phyloP scores from a whole-genome alignment of 164 flowering plant species.

The Aristolochia contorta region DNA sequence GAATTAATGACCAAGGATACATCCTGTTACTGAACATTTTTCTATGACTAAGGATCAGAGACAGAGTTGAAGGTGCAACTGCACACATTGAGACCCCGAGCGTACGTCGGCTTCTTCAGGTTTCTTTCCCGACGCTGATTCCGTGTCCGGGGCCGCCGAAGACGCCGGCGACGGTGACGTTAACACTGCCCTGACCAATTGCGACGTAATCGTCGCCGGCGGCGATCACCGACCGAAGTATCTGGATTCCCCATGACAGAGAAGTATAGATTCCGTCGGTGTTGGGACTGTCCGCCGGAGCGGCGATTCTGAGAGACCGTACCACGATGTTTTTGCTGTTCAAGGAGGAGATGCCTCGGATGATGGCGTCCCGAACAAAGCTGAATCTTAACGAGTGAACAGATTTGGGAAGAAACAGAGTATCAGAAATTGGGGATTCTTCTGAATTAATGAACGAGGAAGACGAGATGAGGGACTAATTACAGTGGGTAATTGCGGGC shows the following conservation, averaged over 20 bases:
- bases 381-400: constrained; percentile 20
- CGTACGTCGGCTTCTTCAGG: neutral
- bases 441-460: too few relatives aligned
- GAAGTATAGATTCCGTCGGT: constrained; percentile 15
- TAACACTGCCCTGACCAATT: constrained; percentile 17
- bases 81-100: neutral
- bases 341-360: constrained; percentile 11
- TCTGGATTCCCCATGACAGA: neutral
- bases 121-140: neutral
- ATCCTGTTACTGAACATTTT: too few relatives aligned
- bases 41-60: neutral
- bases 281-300: constrained; percentile 14
- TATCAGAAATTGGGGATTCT: neutral
- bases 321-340: constrained; percentile 24
- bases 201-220: constrained; percentile 30
- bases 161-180: constrained; percentile 16
- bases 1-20: too few relatives aligned
- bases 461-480: too few relatives aligned
- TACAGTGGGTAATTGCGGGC: too few relatives aligned
- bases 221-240: constrained; percentile 3
- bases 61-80: constrained; percentile 3
- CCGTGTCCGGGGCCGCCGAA: constrained; percentile 1
- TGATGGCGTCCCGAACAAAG: constrained; percentile 13
- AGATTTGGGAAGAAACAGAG: neutral
- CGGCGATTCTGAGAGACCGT: constrained; percentile 1